Evolutionary conservation across 441 rosid species (phyloP).

Genomic region (Pelargonium cotyledonis): DNA sequence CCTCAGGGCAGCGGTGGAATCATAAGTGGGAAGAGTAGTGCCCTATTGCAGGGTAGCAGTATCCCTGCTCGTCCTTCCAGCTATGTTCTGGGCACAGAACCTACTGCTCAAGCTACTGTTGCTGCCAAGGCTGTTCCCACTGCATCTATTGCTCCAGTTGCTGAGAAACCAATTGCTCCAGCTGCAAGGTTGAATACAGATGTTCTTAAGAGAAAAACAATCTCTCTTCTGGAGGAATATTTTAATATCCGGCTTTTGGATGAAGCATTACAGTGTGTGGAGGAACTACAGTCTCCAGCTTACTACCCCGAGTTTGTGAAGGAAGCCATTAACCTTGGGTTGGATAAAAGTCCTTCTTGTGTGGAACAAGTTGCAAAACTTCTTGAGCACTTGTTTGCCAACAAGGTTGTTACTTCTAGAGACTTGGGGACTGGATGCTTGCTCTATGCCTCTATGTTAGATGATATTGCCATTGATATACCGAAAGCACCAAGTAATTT

Average conservation of each 20-base stretch:
- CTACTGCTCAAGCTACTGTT: slow-evolving; percentile 21
- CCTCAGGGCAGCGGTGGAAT: slow-evolving; percentile 75
- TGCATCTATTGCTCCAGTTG: slow-evolving; percentile 25
- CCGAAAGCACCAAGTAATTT: slow-evolving; percentile 75
- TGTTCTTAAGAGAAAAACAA: slow-evolving; percentile 52
- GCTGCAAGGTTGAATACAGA: slow-evolving; percentile 36
- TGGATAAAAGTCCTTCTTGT: slow-evolving; percentile 69
- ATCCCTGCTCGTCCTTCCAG: slow-evolving; percentile 27
- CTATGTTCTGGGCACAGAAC: slow-evolving; percentile 24
- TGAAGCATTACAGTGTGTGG: slow-evolving; percentile 70
- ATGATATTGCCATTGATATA: slow-evolving; percentile 75
- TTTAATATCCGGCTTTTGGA: slow-evolving; percentile 47
- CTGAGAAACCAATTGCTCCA: slow-evolving; percentile 40
- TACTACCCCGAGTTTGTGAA: slow-evolving; percentile 74
- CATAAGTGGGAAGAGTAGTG: slow-evolving; percentile 60
- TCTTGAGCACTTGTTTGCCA: slow-evolving; percentile 40
- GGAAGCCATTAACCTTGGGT: slow-evolving; percentile 64
- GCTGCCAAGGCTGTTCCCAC: slow-evolving; percentile 22
- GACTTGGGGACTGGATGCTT: slow-evolving; percentile 65
- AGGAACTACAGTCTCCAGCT: slow-evolving; percentile 57
- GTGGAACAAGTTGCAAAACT: slow-evolving; percentile 48
- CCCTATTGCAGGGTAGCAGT: slow-evolving; percentile 52
- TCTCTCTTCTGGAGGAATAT: slow-evolving; percentile 64
- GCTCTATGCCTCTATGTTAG: slow-evolving; percentile 61
- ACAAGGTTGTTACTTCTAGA: slow-evolving; percentile 41